These are phyloP conservation scores for Spathaspora arborariae DNA, from an alignment of 805 yeast genomes.

Conservation along the genomic window DNA sequence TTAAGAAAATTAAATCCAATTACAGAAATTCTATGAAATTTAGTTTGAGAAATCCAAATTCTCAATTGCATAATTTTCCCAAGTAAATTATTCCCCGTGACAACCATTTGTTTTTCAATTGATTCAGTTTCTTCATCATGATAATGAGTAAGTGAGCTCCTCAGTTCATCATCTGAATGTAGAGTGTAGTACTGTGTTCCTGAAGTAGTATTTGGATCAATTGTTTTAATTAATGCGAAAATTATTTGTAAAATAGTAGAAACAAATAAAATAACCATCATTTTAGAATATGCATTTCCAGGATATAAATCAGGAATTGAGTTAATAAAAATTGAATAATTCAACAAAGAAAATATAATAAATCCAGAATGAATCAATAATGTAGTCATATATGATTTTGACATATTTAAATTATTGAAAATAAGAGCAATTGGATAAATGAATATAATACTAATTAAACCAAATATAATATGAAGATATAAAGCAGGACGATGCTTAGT, in stretches of 20 bases:
- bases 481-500: constrained; percentile 50
- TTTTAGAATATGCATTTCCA: constrained; percentile 63
- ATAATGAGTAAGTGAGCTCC: not conserved
- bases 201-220: constrained; percentile 1
- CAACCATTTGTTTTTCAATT: not conserved
- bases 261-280: constrained; percentile 59
- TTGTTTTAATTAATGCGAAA: constrained; percentile 44
- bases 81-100: not conserved
- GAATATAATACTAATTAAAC: constrained; percentile 43
- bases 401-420: constrained; percentile 55
- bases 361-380: constrained; percentile 48
- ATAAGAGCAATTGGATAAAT: constrained; percentile 68
- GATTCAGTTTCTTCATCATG: not conserved
- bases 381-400: constrained; percentile 48
- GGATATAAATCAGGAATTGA: constrained; percentile 71
- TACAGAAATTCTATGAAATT: constrained; percentile 12
- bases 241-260: constrained; percentile 51
- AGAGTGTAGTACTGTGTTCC: not conserved
- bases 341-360: constrained; percentile 47
- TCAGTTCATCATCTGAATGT: constrained; percentile 3
- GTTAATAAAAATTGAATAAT: constrained; percentile 53
- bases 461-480: constrained; percentile 48
- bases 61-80: constrained; percentile 1
- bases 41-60: constrained; percentile 2
- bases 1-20: constrained; percentile 47